Evolutionary conservation across 2,329 filamentous ascomycete species (phyloP).

Genomic region (Lasiodiplodia citricola): DNA sequence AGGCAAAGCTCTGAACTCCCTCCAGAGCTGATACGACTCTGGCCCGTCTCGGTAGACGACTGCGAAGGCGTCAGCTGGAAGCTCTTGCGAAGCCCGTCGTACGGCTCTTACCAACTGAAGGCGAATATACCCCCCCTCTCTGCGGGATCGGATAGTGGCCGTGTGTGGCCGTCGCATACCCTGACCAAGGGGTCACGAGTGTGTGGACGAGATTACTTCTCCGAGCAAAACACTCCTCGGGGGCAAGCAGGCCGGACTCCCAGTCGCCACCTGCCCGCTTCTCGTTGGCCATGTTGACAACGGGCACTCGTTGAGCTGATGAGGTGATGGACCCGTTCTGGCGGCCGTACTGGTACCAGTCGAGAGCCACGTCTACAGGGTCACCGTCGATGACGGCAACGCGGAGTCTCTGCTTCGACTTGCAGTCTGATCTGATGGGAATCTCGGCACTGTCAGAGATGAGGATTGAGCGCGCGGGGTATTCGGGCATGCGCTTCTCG

Average conservation of each 20-base stretch:
- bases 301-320: conserved; percentile 56
- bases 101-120: conserved; percentile 62
- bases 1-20: conserved; percentile 63
- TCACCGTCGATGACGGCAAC: conserved; percentile 54
- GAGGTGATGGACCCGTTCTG: conserved; percentile 28
- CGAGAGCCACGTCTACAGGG: conserved; percentile 60
- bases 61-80: conserved; percentile 31
- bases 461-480: conserved; percentile 65
- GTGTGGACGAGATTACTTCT: conserved; percentile 75
- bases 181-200: conserved; percentile 64
- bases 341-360: conserved; percentile 57
- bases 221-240: conserved; percentile 75
- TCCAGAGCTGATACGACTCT: conserved; percentile 59
- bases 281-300: conserved; percentile 77
- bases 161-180: conserved; percentile 45
- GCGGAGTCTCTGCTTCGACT: conserved; percentile 46
- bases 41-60: conserved; percentile 74
- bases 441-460: conserved; percentile 50
- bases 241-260: conserved; percentile 69
- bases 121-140: conserved; percentile 72
- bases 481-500: conserved; percentile 59
- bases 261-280: conserved; percentile 79
- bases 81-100: background rate
- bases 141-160: conserved; percentile 72
- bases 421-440: conserved; percentile 54